Percentiles rank a stretch among this genome's conserved stretches.
Evolutionary conservation across 2,329 filamentous ascomycete species (phyloP).

Genomic region (Hawksworthiomyces lignivorus): DNA sequence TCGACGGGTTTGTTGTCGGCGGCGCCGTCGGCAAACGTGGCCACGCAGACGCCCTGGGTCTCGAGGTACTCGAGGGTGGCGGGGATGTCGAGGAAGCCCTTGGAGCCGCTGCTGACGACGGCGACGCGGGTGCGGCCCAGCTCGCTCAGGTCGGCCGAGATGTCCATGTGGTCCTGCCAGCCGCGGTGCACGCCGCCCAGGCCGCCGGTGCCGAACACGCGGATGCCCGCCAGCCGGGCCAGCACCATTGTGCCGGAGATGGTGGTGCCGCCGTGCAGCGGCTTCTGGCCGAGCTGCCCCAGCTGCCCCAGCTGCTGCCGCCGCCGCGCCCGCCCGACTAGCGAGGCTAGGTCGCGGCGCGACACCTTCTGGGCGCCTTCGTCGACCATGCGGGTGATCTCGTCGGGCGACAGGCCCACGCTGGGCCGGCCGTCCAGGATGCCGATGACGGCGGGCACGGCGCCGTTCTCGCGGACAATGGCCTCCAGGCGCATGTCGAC

Average conservation of each 20-base stretch:
- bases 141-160: slow-evolving; percentile 92
- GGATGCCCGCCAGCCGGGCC: slow-evolving; percentile 78
- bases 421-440: slow-evolving; percentile 75
- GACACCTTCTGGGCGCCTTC: slow-evolving; percentile 75
- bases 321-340: slow-evolving; percentile 46
- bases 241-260: slow-evolving; percentile 90
- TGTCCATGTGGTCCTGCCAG: slow-evolving; percentile 78
- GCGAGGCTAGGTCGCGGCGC: slow-evolving; percentile 74
- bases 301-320: slow-evolving; percentile 41
- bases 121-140: slow-evolving; percentile 82
- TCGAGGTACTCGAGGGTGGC: slow-evolving; percentile 74
- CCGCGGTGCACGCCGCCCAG: slow-evolving; percentile 91
- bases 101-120: slow-evolving; percentile 84
- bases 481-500: slow-evolving; percentile 64
- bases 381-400: slow-evolving; percentile 67
- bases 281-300: slow-evolving; percentile 41
- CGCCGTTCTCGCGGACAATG: slow-evolving; percentile 72
- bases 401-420: slow-evolving; percentile 66
- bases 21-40: slow-evolving; percentile 77
- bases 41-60: slow-evolving; percentile 70
- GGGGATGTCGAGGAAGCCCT: slow-evolving; percentile 90
- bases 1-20: slow-evolving; percentile 50
- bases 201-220: slow-evolving; percentile 88
- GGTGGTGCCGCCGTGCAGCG: slow-evolving; percentile 82
- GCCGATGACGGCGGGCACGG: slow-evolving; percentile 83